Evolutionary conservation across 768 basidiomycete species (phyloP), one percentile per base, ranked within the genome.

Genomic region (Piloderma croceum): DNA sequence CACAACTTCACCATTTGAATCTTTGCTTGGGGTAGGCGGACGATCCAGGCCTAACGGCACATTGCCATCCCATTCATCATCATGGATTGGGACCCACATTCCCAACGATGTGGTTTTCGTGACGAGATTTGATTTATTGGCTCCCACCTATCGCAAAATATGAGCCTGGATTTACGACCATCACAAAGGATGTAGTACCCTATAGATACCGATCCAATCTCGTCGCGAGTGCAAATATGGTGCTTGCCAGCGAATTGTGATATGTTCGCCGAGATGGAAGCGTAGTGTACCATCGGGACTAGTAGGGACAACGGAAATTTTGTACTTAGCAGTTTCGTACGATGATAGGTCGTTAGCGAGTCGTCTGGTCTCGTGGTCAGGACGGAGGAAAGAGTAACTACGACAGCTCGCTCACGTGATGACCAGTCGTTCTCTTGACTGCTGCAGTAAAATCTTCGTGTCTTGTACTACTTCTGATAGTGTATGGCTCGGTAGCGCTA

Each of bases 171-270:
- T 18, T 15, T 27, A 34, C 15, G 17, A 20, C n/a, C 3, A 37
- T 20, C 24, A 3, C 5, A 33, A 33, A 27, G 31, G 2, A 35
- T 36, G 34, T 56, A 68, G 29, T 51, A 88, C 88, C 57, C 83
- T 73, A 57, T 91, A 91, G 19, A 97, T 77, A 11, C 93, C 96
- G 53, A 99, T 86, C 96, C 96, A 98, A 59, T 99, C 96, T 51
- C 81, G 79, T 10, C 88, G 74, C 10, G 92, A 93, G 56, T 97
- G 94, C 39, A 78, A 74, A 24, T 68, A 63, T 1, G 94, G 93
- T 1, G 89, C 93, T 48, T 80, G 77, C 93, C 93, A 98, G 34
- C 76, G 74, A 34, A 99, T 72, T 3, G 62, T 71, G 50, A 99
- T 91, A 2, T 87, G 81, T 58, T 98, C 90, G 24, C 96, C 96